Evolutionary conservation across 306 rosid genomes (phyloP).

Genomic region (Prosopis cineraria): DNA sequence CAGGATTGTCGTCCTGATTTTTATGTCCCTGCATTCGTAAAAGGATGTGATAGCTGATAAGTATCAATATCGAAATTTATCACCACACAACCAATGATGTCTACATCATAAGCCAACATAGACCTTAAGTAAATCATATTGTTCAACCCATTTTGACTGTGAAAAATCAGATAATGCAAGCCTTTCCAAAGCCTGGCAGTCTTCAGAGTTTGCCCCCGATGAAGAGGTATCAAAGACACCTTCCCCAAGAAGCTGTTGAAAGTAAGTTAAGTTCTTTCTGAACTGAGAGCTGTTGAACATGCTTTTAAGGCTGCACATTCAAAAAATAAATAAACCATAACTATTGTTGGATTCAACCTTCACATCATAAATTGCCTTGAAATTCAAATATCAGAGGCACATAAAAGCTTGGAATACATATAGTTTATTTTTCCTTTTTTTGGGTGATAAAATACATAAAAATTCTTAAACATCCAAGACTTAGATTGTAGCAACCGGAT

Average conservation of each 20-base stretch:
- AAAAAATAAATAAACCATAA: constrained; percentile 33
- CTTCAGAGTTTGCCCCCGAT: constrained; percentile 62
- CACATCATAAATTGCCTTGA: constrained; percentile 11
- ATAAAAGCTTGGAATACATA: neutral
- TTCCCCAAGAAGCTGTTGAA: constrained; percentile 82
- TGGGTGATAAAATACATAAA: neutral
- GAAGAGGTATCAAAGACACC: constrained; percentile 77
- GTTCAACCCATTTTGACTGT: constrained; percentile 82
- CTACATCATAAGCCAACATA: constrained; percentile 34
- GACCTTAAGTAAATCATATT: constrained; percentile 79
- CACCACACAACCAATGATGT: neutral
- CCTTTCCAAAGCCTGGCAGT: constrained; percentile 70
- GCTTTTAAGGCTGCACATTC: constrained; percentile 66
- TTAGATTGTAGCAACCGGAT: neutral
- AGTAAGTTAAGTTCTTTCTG: constrained; percentile 71
- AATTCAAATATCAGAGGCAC: constrained; percentile 12
- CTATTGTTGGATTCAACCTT: constrained; percentile 16
- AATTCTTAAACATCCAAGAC: constrained; percentile 3
- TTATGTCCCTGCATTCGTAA: constrained; percentile 55
- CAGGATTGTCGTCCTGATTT: constrained; percentile 44
- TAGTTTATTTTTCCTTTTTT: neutral
- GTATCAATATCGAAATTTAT: constrained; percentile 11
- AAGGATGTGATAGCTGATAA: constrained; percentile 25
- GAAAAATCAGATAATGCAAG: constrained; percentile 61
- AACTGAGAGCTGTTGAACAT: constrained; percentile 78